Percentiles rank a stretch among this genome's conserved stretches.
These are phyloP conservation scores for Cystobasidiaceae sp. DNA, from an alignment of 1,284 basidiomycete genomes.

Conservation along the genomic window DNA sequence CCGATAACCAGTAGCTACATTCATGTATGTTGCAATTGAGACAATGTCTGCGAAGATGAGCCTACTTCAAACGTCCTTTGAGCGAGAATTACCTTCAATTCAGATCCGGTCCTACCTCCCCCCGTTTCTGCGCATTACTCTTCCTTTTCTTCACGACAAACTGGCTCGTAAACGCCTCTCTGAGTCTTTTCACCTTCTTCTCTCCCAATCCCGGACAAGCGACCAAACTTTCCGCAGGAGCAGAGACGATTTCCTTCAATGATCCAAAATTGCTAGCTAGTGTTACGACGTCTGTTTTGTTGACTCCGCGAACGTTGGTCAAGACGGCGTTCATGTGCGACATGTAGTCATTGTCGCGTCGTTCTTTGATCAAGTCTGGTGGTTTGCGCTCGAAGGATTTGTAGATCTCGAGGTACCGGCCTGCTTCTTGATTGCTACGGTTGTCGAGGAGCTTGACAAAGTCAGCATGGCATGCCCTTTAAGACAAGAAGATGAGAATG, in stretches of 20 bases:
- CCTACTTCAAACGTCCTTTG: no score
- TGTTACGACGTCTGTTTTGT: conserved; percentile 95
- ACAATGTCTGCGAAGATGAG: no score
- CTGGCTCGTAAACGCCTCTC: conserved; percentile 53
- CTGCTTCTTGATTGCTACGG: conserved; percentile 69
- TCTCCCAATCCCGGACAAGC: conserved; percentile 89
- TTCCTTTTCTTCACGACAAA: conserved; percentile 46
- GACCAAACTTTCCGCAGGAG: conserved; percentile 67
- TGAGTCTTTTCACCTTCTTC: conserved; percentile 71
- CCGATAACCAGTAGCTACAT: no score
- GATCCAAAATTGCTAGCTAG: conserved; percentile 87
- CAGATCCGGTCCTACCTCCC: conserved; percentile 20
- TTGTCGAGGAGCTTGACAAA: not conserved
- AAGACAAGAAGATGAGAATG: not conserved
- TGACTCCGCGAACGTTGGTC: conserved; percentile 86
- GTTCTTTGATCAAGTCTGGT: conserved; percentile 89
- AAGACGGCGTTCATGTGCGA: conserved; percentile 77
- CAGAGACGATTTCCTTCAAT: conserved; percentile 69
- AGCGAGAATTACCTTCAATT: no score
- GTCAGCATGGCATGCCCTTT: not conserved
- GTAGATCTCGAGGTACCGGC: conserved; percentile 80
- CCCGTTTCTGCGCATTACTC: conserved; percentile 28
- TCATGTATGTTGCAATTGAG: no score
- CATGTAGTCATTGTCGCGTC: conserved; percentile 78
- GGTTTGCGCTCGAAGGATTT: conserved; percentile 92